phyloP scores from a whole-genome alignment of 495 filamentous ascomycete species.

The Penicillium malachiteum region DNA sequence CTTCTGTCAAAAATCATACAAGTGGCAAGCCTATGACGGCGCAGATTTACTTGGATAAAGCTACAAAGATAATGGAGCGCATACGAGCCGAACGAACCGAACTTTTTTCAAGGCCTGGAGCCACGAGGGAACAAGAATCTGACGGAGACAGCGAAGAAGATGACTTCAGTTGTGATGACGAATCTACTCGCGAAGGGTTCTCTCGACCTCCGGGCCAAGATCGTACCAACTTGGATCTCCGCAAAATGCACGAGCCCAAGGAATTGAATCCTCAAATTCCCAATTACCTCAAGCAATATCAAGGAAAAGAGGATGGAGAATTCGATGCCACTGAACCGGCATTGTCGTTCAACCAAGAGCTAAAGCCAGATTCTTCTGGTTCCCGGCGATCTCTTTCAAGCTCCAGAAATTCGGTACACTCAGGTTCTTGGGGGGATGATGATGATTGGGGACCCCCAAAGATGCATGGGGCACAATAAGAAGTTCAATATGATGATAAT shows the following conservation, averaged over 20 bases:
- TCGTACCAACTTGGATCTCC: constrained; percentile 61
- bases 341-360: constrained; percentile 49
- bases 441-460: too few species aligned
- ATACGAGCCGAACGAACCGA: too few species aligned
- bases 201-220: constrained; percentile 81
- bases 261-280: constrained; percentile 68
- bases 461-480: too few species aligned
- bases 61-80: constrained; percentile 96
- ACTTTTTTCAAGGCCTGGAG: too few species aligned
- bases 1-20: constrained; percentile 26
- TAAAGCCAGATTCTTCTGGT: constrained; percentile 20
- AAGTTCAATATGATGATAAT: too few species aligned
- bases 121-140: constrained; percentile 77
- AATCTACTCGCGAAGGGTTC: constrained; percentile 74
- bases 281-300: constrained; percentile 75
- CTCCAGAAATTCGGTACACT: constrained; percentile 27
- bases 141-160: constrained; percentile 57
- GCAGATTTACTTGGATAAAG: constrained; percentile 91
- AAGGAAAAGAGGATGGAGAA: constrained; percentile 72
- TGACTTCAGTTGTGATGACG: constrained; percentile 62
- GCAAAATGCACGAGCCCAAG: constrained; percentile 53
- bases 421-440: too few species aligned
- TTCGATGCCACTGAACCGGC: constrained; percentile 67
- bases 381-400: constrained; percentile 47
- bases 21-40: constrained; percentile 77